Conservation (phyloP, 208 protist species). For the Crithidia acanthocephali region DNA sequence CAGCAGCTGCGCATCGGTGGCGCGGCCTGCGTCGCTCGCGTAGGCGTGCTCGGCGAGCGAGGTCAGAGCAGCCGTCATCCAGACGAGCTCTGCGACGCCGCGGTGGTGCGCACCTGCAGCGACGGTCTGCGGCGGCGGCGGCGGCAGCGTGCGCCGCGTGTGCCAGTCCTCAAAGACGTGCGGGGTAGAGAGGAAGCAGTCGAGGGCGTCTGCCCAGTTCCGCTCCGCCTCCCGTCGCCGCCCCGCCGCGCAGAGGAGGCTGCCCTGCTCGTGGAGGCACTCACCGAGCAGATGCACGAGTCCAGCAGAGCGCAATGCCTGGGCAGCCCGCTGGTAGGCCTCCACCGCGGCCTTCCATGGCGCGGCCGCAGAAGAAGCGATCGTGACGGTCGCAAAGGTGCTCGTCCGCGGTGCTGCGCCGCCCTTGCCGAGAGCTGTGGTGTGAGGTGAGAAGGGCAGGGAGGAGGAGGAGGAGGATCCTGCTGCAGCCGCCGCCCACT, state of each 20-base stretch:
- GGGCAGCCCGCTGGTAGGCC: slow-evolving; percentile 49
- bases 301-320: slow-evolving; percentile 51
- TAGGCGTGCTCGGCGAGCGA: slow-evolving; percentile 73
- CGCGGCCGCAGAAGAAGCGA: neutral
- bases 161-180: slow-evolving; percentile 63
- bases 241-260: slow-evolving; percentile 47
- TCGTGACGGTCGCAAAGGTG: neutral
- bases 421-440: neutral
- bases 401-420: neutral
- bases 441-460: neutral
- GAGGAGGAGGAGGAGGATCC: no score
- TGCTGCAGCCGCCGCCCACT: slow-evolving; percentile 12
- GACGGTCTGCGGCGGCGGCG: slow-evolving; percentile 11
- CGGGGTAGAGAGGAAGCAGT: slow-evolving; percentile 67
- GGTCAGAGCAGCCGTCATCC: slow-evolving; percentile 44
- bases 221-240: slow-evolving; percentile 53
- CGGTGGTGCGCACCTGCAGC: neutral
- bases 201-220: slow-evolving; percentile 72
- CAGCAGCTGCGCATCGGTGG: slow-evolving; percentile 59
- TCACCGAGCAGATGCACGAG: slow-evolving; percentile 68
- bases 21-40: slow-evolving; percentile 50
- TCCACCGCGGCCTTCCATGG: slow-evolving; percentile 46
- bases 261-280: slow-evolving; percentile 73
- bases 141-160: slow-evolving; percentile 15
- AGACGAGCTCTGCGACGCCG: slow-evolving; percentile 17